Percentiles rank a stretch among this genome's conserved stretches.
phyloP scores from a whole-genome alignment of 2,329 filamentous ascomycete genomes.

The Verticillium alfalfae region DNA sequence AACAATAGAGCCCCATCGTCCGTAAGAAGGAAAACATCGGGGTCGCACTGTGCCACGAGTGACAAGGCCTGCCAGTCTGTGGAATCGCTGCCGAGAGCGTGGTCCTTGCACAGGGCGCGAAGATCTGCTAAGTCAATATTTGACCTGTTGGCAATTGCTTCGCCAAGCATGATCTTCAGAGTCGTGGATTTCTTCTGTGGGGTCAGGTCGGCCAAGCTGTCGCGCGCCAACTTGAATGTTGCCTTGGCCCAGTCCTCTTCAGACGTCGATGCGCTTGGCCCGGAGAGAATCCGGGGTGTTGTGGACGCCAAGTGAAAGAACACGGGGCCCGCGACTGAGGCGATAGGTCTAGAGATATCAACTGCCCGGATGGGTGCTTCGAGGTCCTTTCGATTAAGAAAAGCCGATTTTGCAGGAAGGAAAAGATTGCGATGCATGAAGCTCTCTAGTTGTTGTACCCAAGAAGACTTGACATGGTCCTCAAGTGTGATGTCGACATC shows the following conservation, averaged over 20 bases:
- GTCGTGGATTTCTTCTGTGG: slow-evolving; percentile 13
- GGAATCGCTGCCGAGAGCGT: slow-evolving; percentile 26
- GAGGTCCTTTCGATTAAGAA: slow-evolving; percentile 34
- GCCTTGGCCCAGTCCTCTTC: slow-evolving; percentile 33
- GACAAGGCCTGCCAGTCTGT: slow-evolving; percentile 38
- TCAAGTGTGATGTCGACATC: slow-evolving; percentile 13
- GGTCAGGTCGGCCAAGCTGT: background rate
- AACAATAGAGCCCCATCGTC: slow-evolving; percentile 33
- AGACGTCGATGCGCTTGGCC: slow-evolving; percentile 29
- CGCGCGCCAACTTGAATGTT: slow-evolving; percentile 20
- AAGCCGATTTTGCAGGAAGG: slow-evolving; percentile 43
- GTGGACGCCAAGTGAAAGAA: slow-evolving; percentile 36
- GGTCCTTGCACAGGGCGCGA: slow-evolving; percentile 33
- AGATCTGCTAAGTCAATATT: slow-evolving; percentile 33
- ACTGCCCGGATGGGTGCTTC: slow-evolving; percentile 35
- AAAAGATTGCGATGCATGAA: slow-evolving; percentile 48
- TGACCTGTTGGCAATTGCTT: slow-evolving; percentile 21
- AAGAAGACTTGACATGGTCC: slow-evolving; percentile 24
- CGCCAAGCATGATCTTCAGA: slow-evolving; percentile 22
- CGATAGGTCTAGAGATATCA: slow-evolving; percentile 24
- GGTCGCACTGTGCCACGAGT: slow-evolving; percentile 35
- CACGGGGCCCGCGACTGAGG: slow-evolving; percentile 31
- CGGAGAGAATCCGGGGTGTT: slow-evolving; percentile 20
- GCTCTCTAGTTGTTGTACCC: slow-evolving; percentile 39
- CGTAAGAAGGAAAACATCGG: slow-evolving; percentile 36